phyloP scores from a whole-genome alignment of 495 filamentous ascomycete genomes.

The Tuber borchii region DNA sequence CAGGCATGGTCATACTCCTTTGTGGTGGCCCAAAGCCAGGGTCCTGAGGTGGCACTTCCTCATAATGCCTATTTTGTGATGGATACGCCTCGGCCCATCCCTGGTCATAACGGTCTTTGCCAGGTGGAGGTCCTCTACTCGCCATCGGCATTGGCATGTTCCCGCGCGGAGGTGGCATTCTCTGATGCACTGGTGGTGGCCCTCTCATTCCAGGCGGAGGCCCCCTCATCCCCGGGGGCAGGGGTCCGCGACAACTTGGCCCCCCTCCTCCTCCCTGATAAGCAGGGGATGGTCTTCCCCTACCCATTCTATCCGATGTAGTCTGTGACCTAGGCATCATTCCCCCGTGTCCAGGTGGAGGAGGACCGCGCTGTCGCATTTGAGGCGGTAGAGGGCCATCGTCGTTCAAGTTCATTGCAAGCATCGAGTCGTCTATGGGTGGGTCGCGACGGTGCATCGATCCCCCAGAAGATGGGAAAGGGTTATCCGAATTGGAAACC shows the following conservation, averaged over 20 bases:
- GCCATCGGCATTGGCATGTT: conserved; percentile 15
- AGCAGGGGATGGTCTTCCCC: conserved; percentile 19
- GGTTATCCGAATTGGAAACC: conserved; percentile 19
- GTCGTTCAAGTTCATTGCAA: conserved; percentile 20
- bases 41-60: conserved; percentile 20
- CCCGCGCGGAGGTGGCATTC: conserved; percentile 25
- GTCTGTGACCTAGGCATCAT: conserved; percentile 21
- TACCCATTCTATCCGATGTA: conserved; percentile 10
- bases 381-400: conserved; percentile 3
- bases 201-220: conserved; percentile 14
- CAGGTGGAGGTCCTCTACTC: conserved; percentile 16
- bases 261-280: conserved; percentile 20
- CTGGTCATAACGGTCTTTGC: conserved; percentile 19
- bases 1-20: conserved; percentile 53
- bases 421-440: conserved; percentile 30
- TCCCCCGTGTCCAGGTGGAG: conserved; percentile 9
- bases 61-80: conserved; percentile 15
- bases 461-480: conserved; percentile 18
- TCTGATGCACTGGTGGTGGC: conserved; percentile 20
- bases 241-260: conserved; percentile 9
- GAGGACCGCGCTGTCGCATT: conserved; percentile 16
- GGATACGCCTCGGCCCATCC: conserved; percentile 15
- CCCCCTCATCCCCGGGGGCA: conserved; percentile 11
- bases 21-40: conserved; percentile 44
- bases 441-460: conserved; percentile 18